These are phyloP conservation scores for Hanseniaspora lachancei DNA, from an alignment of 805 yeast species.

Conservation along the genomic window DNA sequence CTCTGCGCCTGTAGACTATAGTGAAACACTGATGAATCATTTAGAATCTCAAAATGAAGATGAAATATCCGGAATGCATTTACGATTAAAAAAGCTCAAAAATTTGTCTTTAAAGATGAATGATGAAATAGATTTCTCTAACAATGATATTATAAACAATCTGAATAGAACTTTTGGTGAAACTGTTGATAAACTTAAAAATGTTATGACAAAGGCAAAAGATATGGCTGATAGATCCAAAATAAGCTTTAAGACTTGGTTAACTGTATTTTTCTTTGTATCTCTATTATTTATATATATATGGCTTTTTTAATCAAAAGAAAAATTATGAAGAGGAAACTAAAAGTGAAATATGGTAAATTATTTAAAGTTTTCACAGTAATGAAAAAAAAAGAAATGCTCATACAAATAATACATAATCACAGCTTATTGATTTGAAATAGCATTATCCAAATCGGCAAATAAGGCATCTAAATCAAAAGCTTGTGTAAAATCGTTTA, in stretches of 20 bases:
- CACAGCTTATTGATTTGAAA: slow-evolving; percentile 15
- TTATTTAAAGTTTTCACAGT: no score
- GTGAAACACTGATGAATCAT: slow-evolving; percentile 43
- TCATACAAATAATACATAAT: not conserved
- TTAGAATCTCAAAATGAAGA: slow-evolving; percentile 57
- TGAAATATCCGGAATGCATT: slow-evolving; percentile 40
- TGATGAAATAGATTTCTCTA: slow-evolving; percentile 46
- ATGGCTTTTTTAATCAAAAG: slow-evolving; percentile 24
- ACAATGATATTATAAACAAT: slow-evolving; percentile 30
- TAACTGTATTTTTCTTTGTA: slow-evolving; percentile 35
- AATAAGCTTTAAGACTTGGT: slow-evolving; percentile 53
- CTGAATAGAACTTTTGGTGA: slow-evolving; percentile 36
- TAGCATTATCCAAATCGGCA: slow-evolving; percentile 29
- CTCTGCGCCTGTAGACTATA: slow-evolving; percentile 28
- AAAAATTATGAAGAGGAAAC: no score
- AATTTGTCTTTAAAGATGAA: slow-evolving; percentile 47
- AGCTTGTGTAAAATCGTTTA: slow-evolving; percentile 83
- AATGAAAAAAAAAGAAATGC: not conserved
- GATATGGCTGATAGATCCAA: slow-evolving; percentile 52
- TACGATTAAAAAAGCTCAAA: slow-evolving; percentile 43
- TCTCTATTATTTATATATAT: slow-evolving; percentile 40
- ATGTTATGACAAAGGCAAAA: slow-evolving; percentile 45
- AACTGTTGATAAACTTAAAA: slow-evolving; percentile 36
- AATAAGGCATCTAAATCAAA: slow-evolving; percentile 81
- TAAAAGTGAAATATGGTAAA: no score